Evolutionary conservation across 345 rosid genomes (phyloP).

Genomic region (Nasturtium officinale): DNA sequence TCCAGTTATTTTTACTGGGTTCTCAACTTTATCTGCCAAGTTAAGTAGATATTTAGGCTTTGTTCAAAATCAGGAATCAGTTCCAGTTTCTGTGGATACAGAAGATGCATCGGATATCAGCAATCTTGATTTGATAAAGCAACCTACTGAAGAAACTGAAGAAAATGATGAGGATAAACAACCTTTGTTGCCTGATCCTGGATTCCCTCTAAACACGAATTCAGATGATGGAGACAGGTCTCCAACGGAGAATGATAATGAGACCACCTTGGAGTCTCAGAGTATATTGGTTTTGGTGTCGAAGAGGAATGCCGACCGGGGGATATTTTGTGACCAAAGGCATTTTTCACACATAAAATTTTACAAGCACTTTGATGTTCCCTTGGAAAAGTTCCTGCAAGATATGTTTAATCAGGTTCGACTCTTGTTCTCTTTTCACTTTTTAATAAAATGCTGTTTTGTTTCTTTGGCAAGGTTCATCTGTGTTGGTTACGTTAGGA

Average conservation of each 20-base stretch:
- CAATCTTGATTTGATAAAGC: constrained; percentile 45
- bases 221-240: constrained; percentile 48
- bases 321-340: constrained; percentile 83
- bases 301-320: constrained; percentile 63
- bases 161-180: constrained; percentile 45
- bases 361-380: constrained; percentile 84
- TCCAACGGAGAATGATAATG: constrained; percentile 50
- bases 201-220: constrained; percentile 31
- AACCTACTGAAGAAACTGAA: constrained; percentile 28
- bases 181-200: constrained; percentile 44
- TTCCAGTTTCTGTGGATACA: constrained; percentile 46
- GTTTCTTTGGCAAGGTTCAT: not conserved
- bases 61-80: constrained; percentile 47
- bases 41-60: constrained; percentile 69
- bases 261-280: constrained; percentile 54
- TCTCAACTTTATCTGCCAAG: constrained; percentile 77
- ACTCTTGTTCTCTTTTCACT: constrained; percentile 11
- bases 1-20: constrained; percentile 75
- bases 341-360: constrained; percentile 92
- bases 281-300: constrained; percentile 96
- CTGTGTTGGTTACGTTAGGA: not conserved
- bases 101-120: constrained; percentile 46
- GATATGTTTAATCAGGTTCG: constrained; percentile 85
- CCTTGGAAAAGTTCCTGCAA: constrained; percentile 81
- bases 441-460: not conserved